Conservation (phyloP, 2,329 filamentous ascomycete species). For the Penicillium sp. region DNA sequence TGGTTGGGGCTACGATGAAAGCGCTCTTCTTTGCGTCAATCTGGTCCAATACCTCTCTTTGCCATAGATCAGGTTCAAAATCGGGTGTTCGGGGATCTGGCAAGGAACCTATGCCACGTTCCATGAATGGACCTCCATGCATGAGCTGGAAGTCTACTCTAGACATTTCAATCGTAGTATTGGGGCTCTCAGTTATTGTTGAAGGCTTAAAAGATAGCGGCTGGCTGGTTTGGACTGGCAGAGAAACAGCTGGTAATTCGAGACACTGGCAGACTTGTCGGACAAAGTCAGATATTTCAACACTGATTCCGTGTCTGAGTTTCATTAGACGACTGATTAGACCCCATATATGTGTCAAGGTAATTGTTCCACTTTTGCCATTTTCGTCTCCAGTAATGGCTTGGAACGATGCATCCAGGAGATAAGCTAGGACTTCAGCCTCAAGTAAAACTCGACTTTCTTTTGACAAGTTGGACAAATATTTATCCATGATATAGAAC, state of each 20-base stretch:
- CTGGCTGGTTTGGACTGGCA: slow-evolving; percentile 12
- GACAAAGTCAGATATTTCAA: slow-evolving; percentile 41
- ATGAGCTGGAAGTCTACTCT: slow-evolving; percentile 65
- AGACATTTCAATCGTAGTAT: slow-evolving; percentile 40
- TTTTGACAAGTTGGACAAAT: slow-evolving; percentile 46
- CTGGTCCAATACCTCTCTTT: slow-evolving; percentile 69
- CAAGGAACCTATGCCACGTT: slow-evolving; percentile 69
- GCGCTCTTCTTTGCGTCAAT: slow-evolving; percentile 70
- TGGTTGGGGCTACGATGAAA: slow-evolving; percentile 75
- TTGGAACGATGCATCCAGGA: slow-evolving; percentile 24
- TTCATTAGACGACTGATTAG: slow-evolving; percentile 10
- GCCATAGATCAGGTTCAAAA: slow-evolving; percentile 76
- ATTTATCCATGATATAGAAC: slow-evolving; percentile 53
- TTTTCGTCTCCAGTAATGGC: slow-evolving; percentile 13
- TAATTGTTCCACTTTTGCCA: slow-evolving; percentile 34
- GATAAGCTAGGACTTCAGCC: slow-evolving; percentile 44
- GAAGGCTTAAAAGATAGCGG: slow-evolving; percentile 24
- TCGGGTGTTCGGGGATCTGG: slow-evolving; percentile 64
- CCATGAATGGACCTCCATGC: slow-evolving; percentile 71
- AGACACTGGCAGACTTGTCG: slow-evolving; percentile 32
- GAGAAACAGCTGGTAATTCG: slow-evolving; percentile 28
- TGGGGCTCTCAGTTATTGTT: slow-evolving; percentile 9
- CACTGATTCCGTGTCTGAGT: slow-evolving; percentile 40
- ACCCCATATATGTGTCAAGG: slow-evolving; percentile 27
- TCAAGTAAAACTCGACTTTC: slow-evolving; percentile 40